Evolutionary conservation across 2,329 filamentous ascomycete species (phyloP).

Genomic region (Nannizziopsis arthrosporioides): DNA sequence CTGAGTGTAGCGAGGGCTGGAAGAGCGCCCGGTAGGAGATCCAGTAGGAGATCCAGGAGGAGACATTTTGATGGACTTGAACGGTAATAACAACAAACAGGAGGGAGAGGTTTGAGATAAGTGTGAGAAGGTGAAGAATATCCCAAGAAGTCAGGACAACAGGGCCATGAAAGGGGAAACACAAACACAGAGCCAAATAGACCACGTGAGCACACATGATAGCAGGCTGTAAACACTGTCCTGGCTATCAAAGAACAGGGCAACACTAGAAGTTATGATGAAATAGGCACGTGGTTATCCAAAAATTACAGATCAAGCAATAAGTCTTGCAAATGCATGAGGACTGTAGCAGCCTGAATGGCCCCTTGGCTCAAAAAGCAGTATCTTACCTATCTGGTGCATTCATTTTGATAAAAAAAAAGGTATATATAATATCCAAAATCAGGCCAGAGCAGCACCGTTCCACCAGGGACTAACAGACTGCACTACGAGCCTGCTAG

Average conservation of each 20-base stretch:
- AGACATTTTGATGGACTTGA: too few relatives aligned
- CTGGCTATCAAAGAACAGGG: too few relatives aligned
- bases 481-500: not conserved
- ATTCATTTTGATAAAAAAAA: constrained; percentile 36
- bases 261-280: too few relatives aligned
- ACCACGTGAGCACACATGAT: not conserved
- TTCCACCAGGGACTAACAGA: constrained; percentile 1
- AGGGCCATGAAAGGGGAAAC: not conserved
- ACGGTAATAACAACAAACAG: not conserved
- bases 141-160: not conserved
- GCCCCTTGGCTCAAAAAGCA: not conserved
- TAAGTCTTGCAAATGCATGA: too few relatives aligned
- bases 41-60: too few relatives aligned
- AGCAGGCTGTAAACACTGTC: not conserved
- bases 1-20: not conserved
- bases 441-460: constrained; percentile 2
- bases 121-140: too few relatives aligned
- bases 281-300: too few relatives aligned
- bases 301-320: too few relatives aligned
- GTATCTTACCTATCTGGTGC: constrained; percentile 41
- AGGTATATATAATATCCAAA: not conserved
- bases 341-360: not conserved
- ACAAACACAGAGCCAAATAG: not conserved
- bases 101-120: not conserved
- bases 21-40: not conserved